Conservation (phyloP, 2,329 filamentous ascomycete species). For the Sporothrix inflata region DNA sequence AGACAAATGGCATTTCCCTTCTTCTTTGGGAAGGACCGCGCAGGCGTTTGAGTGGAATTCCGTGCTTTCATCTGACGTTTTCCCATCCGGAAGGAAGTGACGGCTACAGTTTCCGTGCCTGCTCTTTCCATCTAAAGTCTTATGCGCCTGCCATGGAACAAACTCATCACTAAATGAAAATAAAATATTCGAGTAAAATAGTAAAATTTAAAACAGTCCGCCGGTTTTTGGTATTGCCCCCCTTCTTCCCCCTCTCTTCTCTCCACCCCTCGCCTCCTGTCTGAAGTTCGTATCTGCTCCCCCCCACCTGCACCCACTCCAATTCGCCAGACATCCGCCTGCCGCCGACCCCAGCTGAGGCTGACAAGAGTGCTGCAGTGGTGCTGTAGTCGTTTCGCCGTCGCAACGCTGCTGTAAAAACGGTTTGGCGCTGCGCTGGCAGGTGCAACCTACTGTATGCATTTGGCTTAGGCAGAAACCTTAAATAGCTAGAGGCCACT, state of each 20-base stretch:
- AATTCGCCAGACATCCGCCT: constrained; percentile 11
- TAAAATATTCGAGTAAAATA: background rate
- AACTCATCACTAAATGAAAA: background rate
- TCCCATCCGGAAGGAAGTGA: constrained; percentile 5
- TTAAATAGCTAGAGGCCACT: background rate
- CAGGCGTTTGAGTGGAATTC: background rate
- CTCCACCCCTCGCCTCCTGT: background rate
- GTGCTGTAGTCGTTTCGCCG: background rate
- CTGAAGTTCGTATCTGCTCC: constrained; percentile 11
- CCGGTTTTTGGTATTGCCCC: background rate
- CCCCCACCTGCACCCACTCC: background rate
- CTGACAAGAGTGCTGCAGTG: constrained; percentile 17
- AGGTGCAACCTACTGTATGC: background rate
- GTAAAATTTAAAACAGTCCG: background rate
- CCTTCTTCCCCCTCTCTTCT: background rate
- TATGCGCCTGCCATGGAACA: constrained; percentile 4
- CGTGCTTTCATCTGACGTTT: background rate
- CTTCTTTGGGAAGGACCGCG: background rate
- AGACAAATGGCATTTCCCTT: background rate
- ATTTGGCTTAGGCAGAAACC: constrained; percentile 7
- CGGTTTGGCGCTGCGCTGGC: constrained; percentile 4
- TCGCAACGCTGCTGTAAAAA: background rate
- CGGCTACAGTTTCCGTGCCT: background rate
- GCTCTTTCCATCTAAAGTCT: constrained; percentile 10
- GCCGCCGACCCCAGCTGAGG: constrained; percentile 23